A percentile compares a stretch with the other conserved stretches of the same genome.
Evolutionary conservation across 2,329 filamentous ascomycete genomes (phyloP).

Genomic region (Thermomyces lanuginosus): DNA sequence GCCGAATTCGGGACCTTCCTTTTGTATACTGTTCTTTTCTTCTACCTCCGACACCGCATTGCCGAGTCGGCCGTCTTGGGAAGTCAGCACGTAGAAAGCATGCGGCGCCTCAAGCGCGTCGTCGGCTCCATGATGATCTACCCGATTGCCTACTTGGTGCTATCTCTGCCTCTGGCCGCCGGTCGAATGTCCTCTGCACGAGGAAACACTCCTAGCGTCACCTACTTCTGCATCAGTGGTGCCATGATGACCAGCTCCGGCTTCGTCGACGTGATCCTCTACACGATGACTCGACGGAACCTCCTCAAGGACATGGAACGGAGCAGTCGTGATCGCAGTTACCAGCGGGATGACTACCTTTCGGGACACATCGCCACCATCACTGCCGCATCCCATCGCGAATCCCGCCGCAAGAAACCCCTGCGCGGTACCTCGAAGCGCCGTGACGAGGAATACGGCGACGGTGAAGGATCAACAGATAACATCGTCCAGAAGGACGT

Average conservation of each 20-base stretch:
- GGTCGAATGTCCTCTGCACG: slow-evolving; percentile 28
- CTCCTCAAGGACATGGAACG: slow-evolving; percentile 37
- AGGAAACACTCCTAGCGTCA: slow-evolving; percentile 17
- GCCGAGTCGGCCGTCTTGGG: slow-evolving; percentile 21
- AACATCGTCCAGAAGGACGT: slow-evolving; percentile 23
- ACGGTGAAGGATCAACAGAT: slow-evolving; percentile 21
- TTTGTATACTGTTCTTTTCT: slow-evolving; percentile 34
- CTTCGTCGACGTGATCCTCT: slow-evolving; percentile 42
- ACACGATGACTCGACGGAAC: slow-evolving; percentile 40
- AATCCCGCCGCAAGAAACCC: slow-evolving; percentile 12
- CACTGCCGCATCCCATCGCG: slow-evolving; percentile 6
- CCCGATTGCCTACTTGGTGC: slow-evolving; percentile 39
- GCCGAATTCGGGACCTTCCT: slow-evolving; percentile 36
- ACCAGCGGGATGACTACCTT: background rate
- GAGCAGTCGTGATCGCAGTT: slow-evolving; percentile 10
- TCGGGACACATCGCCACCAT: slow-evolving; percentile 17
- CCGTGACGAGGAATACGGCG: background rate
- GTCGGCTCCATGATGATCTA: slow-evolving; percentile 33
- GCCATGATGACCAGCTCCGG: slow-evolving; percentile 43
- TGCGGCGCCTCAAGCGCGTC: slow-evolving; percentile 26
- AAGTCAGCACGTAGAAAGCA: slow-evolving; percentile 20
- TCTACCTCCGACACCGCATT: slow-evolving; percentile 32
- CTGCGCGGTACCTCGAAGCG: slow-evolving; percentile 5
- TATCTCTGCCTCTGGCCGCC: slow-evolving; percentile 47
- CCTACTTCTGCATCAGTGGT: slow-evolving; percentile 37